A percentile compares a stretch with the other conserved stretches of the same genome.
Evolutionary conservation across 306 rosid genomes (phyloP).

Genomic region (Quercus robur): DNA sequence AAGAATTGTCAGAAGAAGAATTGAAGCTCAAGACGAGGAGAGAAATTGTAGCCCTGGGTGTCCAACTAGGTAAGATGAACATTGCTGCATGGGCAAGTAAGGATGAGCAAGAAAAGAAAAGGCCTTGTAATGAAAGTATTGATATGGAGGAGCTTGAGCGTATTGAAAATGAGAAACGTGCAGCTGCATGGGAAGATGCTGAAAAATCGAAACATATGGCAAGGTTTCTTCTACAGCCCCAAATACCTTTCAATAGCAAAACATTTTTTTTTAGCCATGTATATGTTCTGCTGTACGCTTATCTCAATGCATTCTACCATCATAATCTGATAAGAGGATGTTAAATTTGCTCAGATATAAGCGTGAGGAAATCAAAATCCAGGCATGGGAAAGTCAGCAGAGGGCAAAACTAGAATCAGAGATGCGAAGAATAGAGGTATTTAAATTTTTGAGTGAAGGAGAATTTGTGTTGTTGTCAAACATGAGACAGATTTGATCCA

Average conservation of each 20-base stretch:
- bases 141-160: constrained; percentile 42
- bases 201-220: constrained; percentile 82
- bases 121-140: constrained; percentile 25
- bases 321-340: constrained; percentile 10
- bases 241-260: not conserved
- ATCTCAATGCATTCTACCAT: not conserved
- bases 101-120: constrained; percentile 53
- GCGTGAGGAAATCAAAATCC: constrained; percentile 91
- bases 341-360: constrained; percentile 51
- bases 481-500: not conserved
- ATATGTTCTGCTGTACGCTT: not conserved
- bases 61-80: constrained; percentile 87
- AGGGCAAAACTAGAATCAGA: constrained; percentile 82
- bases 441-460: not conserved
- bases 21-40: constrained; percentile 78
- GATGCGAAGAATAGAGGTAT: constrained; percentile 86
- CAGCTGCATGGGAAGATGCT: constrained; percentile 85
- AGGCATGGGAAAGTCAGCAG: constrained; percentile 93
- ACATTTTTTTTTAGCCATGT: not conserved
- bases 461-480: not conserved
- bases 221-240: constrained; percentile 51
- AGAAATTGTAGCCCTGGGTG: constrained; percentile 88
- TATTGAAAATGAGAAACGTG: constrained; percentile 73
- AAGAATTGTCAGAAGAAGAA: constrained; percentile 78
- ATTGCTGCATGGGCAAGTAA: constrained; percentile 97